A percentile compares a stretch with the other conserved stretches of the same genome.
Evolutionary conservation across 2,329 filamentous ascomycete species (phyloP).

Genomic region (Colletotrichum tropicicola): DNA sequence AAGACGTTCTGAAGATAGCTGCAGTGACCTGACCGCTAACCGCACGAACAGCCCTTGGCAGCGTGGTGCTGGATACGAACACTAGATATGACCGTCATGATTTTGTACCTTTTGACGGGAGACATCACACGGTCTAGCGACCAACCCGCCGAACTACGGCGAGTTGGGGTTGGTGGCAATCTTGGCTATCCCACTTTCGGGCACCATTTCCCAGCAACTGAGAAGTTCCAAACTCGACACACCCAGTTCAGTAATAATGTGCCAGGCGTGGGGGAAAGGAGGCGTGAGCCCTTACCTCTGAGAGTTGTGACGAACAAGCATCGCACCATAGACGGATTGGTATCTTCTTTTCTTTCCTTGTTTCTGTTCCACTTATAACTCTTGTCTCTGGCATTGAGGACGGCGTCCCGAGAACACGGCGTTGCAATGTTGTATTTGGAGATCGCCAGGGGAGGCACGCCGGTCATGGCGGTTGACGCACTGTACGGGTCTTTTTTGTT

Average conservation of each 20-base stretch:
- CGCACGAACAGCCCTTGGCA: slow-evolving; percentile 49
- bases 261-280: neutral
- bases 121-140: slow-evolving; percentile 2
- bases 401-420: slow-evolving; percentile 25
- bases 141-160: neutral
- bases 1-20: neutral
- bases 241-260: slow-evolving; percentile 5
- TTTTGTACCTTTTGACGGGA: slow-evolving; percentile 1
- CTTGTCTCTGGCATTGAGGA: slow-evolving; percentile 22
- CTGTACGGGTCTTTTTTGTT: neutral
- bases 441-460: slow-evolving; percentile 4
- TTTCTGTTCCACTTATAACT: slow-evolving; percentile 20
- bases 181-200: neutral
- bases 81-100: slow-evolving; percentile 33
- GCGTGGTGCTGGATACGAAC: slow-evolving; percentile 55
- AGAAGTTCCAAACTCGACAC: neutral
- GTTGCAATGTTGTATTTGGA: slow-evolving; percentile 20
- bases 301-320: slow-evolving; percentile 16
- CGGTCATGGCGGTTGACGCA: neutral
- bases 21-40: slow-evolving; percentile 29
- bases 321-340: slow-evolving; percentile 20
- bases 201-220: neutral
- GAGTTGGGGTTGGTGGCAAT: neutral
- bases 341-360: slow-evolving; percentile 6
- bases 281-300: neutral